Conservation (phyloP, 225 moss, liverwort and hornwort genomes). For the Physcomitrium patens region DNA sequence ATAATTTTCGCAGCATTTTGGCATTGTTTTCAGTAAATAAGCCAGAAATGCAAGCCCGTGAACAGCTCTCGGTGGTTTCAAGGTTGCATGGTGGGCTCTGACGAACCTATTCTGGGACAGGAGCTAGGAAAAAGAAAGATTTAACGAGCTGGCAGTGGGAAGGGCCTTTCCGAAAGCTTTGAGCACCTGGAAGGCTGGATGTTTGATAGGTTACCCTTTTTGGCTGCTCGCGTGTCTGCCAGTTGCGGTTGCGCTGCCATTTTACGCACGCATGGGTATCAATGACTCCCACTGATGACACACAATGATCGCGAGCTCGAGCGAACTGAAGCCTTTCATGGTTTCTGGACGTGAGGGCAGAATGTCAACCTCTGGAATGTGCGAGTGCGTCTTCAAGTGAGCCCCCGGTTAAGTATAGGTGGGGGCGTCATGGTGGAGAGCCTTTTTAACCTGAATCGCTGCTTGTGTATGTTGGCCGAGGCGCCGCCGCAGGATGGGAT, state of each 20-base stretch:
- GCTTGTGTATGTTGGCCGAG: too few relatives aligned
- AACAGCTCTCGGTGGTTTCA: too few relatives aligned
- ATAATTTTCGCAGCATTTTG: neutral
- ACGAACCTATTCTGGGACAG: neutral
- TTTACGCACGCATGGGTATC: neutral
- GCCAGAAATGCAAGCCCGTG: too few relatives aligned
- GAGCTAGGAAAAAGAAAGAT: neutral
- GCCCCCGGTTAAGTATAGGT: too few relatives aligned
- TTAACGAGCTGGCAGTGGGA: too few relatives aligned
- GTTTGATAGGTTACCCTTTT: neutral
- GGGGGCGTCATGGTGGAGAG: too few relatives aligned
- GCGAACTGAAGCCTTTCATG: neutral
- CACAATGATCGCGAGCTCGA: neutral
- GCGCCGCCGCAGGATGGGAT: too few relatives aligned
- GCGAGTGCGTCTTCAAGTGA: neutral
- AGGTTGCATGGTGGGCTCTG: too few relatives aligned
- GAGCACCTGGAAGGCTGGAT: too few relatives aligned
- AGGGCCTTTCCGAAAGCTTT: too few relatives aligned
- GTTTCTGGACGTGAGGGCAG: constrained; percentile 6
- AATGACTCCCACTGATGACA: neutral
- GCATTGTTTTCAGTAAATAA: too few relatives aligned
- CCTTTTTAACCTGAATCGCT: too few relatives aligned
- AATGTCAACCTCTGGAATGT: constrained; percentile 23
- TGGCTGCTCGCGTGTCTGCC: constrained; percentile 1
- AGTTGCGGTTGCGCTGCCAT: constrained; percentile 22